Conservation (phyloP, 2,329 filamentous ascomycete species). For the Thelonectria blattea region DNA sequence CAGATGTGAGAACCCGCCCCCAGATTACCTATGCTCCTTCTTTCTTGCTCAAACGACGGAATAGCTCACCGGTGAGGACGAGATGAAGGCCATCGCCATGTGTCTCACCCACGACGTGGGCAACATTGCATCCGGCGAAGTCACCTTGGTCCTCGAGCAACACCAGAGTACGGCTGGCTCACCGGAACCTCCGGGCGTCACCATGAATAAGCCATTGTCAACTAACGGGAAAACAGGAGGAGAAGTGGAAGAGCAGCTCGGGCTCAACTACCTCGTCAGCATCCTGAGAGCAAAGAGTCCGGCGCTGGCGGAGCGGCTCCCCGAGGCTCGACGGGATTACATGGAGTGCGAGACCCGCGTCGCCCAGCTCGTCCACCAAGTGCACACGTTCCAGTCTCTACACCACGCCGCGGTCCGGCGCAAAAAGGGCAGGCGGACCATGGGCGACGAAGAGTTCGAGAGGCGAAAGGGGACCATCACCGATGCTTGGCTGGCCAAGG, state of each 20-base stretch:
- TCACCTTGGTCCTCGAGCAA: conserved; percentile 6
- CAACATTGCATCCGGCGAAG: conserved; percentile 18
- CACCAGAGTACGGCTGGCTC: background rate
- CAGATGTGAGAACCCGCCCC: conserved; percentile 10
- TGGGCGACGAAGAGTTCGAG: conserved; percentile 6
- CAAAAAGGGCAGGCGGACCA: conserved; percentile 1
- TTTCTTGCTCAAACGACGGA: background rate
- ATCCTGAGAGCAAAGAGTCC: conserved; percentile 17
- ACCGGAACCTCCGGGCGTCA: background rate
- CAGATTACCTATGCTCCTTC: background rate
- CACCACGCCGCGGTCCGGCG: conserved; percentile 15
- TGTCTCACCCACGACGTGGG: conserved; percentile 20
- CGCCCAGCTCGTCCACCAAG: conserved; percentile 14
- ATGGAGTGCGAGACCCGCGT: conserved; percentile 16
- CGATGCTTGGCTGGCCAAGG: conserved; percentile 16
- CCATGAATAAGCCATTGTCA: background rate
- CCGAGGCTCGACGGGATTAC: conserved; percentile 16
- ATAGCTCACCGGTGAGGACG: conserved; percentile 15
- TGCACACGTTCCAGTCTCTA: conserved; percentile 18
- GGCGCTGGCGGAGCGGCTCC: conserved; percentile 10
- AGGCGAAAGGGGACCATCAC: conserved; percentile 4
- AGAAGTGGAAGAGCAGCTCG: conserved; percentile 19
- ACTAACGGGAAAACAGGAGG: conserved; percentile 8
- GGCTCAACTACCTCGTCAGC: conserved; percentile 17
- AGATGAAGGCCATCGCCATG: conserved; percentile 19